A percentile compares a stretch with the other conserved stretches of the same genome.
Conservation (phyloP, 768 basidiomycete species). For the Gloeophyllum trabeum region DNA sequence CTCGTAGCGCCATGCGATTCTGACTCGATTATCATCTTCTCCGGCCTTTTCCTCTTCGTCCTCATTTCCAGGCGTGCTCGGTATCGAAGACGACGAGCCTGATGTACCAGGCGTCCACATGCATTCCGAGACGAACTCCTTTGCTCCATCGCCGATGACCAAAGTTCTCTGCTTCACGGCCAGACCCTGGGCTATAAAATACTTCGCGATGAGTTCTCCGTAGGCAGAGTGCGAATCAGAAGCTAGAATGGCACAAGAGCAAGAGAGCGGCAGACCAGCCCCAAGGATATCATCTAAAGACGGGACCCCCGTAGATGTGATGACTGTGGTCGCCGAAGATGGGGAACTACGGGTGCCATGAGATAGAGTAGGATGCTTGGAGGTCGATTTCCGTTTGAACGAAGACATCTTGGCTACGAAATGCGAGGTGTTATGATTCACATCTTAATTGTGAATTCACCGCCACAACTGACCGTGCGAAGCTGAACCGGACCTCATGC, state of each 20-base stretch:
- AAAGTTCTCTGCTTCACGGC: constrained; percentile 56
- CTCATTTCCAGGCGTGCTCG: constrained; percentile 22
- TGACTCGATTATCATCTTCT: constrained; percentile 52
- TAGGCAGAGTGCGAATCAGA: constrained; percentile 84
- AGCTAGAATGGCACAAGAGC: constrained; percentile 60
- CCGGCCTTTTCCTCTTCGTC: constrained; percentile 20
- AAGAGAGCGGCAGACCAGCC: constrained; percentile 80
- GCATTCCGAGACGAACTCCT: constrained; percentile 51
- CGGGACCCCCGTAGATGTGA: constrained; percentile 81
- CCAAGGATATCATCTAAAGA: constrained; percentile 94
- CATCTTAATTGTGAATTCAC: no score
- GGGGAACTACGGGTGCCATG: constrained; percentile 50
- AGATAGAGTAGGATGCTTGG: constrained; percentile 29
- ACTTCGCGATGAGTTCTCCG: constrained; percentile 74
- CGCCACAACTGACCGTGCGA: no score
- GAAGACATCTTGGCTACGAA: constrained; percentile 76
- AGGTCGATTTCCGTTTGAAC: constrained; percentile 58
- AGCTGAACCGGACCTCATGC: no score
- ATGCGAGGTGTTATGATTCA: no score
- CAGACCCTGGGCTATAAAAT: constrained; percentile 84
- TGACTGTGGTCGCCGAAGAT: constrained; percentile 38
- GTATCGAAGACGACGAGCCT: constrained; percentile 7
- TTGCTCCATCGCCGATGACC: constrained; percentile 49
- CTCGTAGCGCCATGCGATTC: constrained; percentile 97
- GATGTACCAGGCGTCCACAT: constrained; percentile 66